phyloP scores from a whole-genome alignment of 2,329 filamentous ascomycete species.

The Amauroascus verrucosus region DNA sequence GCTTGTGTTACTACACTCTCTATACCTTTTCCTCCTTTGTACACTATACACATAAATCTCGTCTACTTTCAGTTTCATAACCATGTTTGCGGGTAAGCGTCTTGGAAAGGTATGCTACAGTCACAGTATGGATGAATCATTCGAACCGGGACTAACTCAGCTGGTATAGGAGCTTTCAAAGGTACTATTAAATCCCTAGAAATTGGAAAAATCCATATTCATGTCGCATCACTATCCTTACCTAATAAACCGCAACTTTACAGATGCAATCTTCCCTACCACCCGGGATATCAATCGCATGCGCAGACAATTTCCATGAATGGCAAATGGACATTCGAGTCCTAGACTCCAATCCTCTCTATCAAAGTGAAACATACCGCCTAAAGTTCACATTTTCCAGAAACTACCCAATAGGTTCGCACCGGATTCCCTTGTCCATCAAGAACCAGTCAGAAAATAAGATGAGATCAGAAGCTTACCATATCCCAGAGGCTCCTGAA shows the following conservation, averaged over 20 bases:
- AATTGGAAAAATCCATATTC: not conserved
- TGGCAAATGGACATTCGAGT: conserved; percentile 91
- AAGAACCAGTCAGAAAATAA: not conserved
- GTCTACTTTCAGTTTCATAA: not conserved
- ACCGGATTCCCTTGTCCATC: conserved; percentile 14
- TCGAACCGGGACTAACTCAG: conserved; percentile 19
- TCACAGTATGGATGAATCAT: not conserved
- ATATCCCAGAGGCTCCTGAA: conserved; percentile 69
- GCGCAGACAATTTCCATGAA: conserved; percentile 71
- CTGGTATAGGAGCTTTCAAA: conserved; percentile 44
- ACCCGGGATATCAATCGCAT: conserved; percentile 65
- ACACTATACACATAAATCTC: not conserved
- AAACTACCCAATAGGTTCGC: conserved; percentile 78
- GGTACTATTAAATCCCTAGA: conserved; percentile 28
- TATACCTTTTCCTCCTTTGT: no score
- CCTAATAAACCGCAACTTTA: not conserved
- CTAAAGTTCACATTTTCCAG: conserved; percentile 77
- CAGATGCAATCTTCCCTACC: conserved; percentile 50
- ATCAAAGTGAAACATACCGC: conserved; percentile 67
- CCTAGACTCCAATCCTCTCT: conserved; percentile 81
- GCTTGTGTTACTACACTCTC: not conserved
- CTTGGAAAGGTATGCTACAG: conserved; percentile 34
- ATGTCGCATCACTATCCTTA: not conserved
- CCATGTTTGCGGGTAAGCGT: conserved; percentile 44
- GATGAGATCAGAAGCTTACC: not conserved